Evolutionary conservation across 208 protist genomes (phyloP).

Genomic region (Lotmaria passim): DNA sequence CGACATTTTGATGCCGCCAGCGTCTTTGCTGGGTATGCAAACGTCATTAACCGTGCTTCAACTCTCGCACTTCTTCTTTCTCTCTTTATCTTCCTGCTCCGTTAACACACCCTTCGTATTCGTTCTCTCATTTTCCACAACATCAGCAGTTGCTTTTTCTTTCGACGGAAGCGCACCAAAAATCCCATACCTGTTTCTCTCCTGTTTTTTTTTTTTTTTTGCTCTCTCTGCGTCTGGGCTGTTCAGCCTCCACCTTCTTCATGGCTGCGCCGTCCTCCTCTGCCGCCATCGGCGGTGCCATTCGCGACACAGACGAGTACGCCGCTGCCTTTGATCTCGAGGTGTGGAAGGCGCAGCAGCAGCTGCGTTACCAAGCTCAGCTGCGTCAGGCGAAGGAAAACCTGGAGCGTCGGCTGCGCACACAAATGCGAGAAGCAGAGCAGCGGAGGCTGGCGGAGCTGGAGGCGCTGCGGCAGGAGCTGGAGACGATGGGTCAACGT

Average conservation of each 20-base stretch:
- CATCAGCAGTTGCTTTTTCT: not conserved
- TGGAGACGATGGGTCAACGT: slow-evolving; percentile 70
- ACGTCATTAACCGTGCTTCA: not conserved
- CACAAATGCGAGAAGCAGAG: slow-evolving; percentile 41
- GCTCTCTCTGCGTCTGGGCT: too few species aligned
- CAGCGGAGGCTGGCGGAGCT: slow-evolving; percentile 46
- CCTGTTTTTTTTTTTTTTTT: too few species aligned
- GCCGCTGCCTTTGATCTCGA: slow-evolving; percentile 88
- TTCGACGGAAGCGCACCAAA: too few species aligned
- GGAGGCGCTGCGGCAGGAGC: slow-evolving; percentile 54
- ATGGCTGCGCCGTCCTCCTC: slow-evolving; percentile 20
- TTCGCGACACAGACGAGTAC: slow-evolving; percentile 86
- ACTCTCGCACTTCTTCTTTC: slow-evolving; percentile 1
- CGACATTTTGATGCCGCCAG: not conserved
- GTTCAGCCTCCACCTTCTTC: too few species aligned
- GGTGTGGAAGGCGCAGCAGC: slow-evolving; percentile 92
- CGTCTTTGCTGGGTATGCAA: not conserved
- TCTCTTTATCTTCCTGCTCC: not conserved
- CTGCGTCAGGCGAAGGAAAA: slow-evolving; percentile 66
- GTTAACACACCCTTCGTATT: too few species aligned
- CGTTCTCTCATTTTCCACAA: not conserved
- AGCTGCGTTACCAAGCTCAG: slow-evolving; percentile 69
- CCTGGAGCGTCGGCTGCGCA: slow-evolving; percentile 53
- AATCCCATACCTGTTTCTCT: not conserved
- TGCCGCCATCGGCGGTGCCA: slow-evolving; percentile 21